Evolutionary conservation across 1,284 basidiomycete species (phyloP).

Genomic region (Lentinus polychrous): DNA sequence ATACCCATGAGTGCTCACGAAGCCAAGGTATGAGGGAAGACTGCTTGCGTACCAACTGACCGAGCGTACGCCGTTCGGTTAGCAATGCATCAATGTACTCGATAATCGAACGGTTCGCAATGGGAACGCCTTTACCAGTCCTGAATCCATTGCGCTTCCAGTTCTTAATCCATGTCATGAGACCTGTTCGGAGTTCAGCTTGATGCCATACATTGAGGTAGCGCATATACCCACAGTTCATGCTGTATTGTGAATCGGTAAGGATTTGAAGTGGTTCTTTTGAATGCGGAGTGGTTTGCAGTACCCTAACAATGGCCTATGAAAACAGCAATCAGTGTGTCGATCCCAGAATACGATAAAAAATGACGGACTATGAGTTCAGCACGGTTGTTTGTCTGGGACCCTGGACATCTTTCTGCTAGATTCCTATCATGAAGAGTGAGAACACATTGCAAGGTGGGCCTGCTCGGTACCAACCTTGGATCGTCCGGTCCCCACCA

Average conservation of each 20-base stretch:
- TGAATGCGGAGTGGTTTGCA: slow-evolving; percentile 57
- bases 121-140: slow-evolving; percentile 40
- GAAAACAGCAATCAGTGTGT: not conserved
- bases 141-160: slow-evolving; percentile 55
- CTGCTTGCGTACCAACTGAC: slow-evolving; percentile 31
- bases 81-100: slow-evolving; percentile 52
- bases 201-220: not conserved
- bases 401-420: slow-evolving; percentile 72
- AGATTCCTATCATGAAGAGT: slow-evolving; percentile 48
- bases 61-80: slow-evolving; percentile 36
- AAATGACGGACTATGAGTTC: slow-evolving; percentile 59
- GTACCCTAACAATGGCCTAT: slow-evolving; percentile 69
- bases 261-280: slow-evolving; percentile 57
- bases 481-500: slow-evolving; percentile 66
- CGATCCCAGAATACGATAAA: not conserved
- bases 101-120: slow-evolving; percentile 64
- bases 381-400: slow-evolving; percentile 84
- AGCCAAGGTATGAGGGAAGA: not conserved
- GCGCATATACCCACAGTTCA: slow-evolving; percentile 43
- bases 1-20: not conserved
- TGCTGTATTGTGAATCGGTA: slow-evolving; percentile 74
- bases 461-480: slow-evolving; percentile 33
- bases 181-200: slow-evolving; percentile 39
- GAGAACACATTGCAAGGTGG: not conserved
- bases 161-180: slow-evolving; percentile 53